phyloP scores from a whole-genome alignment of 148 eudicot species.

The Cornus kousa region DNA sequence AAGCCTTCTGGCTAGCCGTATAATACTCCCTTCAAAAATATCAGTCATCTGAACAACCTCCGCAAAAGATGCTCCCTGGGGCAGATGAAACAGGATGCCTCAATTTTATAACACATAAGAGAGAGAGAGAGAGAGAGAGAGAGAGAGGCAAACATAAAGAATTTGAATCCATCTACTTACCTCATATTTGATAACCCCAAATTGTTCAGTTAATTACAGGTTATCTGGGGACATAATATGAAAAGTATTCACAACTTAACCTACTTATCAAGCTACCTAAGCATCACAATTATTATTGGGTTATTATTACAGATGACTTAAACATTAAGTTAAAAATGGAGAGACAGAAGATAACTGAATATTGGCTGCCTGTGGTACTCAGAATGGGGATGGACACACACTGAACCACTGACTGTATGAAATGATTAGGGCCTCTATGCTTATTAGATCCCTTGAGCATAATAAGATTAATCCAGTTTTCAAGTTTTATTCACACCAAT shows the following conservation, averaged over 20 bases:
- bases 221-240: too few species aligned
- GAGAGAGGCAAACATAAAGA: background rate
- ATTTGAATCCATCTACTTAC: background rate
- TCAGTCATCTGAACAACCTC: conserved; percentile 98
- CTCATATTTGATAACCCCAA: background rate
- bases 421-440: background rate
- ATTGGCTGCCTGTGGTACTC: too few species aligned
- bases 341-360: too few species aligned
- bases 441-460: too few species aligned
- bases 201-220: background rate
- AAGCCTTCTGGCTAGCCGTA: conserved; percentile 87
- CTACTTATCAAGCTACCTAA: too few species aligned
- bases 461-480: background rate
- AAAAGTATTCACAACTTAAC: too few species aligned
- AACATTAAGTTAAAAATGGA: too few species aligned
- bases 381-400: too few species aligned
- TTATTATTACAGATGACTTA: too few species aligned
- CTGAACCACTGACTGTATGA: too few species aligned
- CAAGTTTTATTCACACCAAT: background rate
- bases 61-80: conserved; percentile 84
- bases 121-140: background rate
- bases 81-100: background rate
- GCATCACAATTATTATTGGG: too few species aligned
- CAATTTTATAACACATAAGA: background rate
- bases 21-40: conserved; percentile 95